These are phyloP conservation scores for Nannizziopsis arthrosporioides DNA, from an alignment of 2,329 filamentous ascomycete genomes.

Conservation along the genomic window DNA sequence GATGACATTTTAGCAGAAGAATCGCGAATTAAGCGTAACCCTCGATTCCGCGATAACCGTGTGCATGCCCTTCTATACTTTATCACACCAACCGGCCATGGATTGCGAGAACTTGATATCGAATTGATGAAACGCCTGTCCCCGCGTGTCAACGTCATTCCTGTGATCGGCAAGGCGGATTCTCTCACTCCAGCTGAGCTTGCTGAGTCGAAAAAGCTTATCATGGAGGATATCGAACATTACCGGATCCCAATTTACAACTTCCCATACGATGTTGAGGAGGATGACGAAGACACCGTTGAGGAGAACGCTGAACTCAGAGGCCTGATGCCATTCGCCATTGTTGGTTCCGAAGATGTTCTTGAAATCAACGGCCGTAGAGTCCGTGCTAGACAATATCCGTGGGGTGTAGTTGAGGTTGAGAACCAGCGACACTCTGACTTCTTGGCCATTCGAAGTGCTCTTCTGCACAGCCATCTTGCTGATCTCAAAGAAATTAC, in stretches of 20 bases:
- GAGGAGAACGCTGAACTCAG: conserved; percentile 97
- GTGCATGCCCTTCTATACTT: conserved; percentile 98
- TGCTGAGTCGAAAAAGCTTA: conserved; percentile 97
- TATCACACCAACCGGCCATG: conserved; percentile 94
- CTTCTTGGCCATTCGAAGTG: conserved; percentile 93
- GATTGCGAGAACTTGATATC: conserved; percentile 96
- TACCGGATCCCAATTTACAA: conserved; percentile 99
- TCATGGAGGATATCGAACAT: conserved; percentile 99
- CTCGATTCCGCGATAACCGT: conserved; percentile 97
- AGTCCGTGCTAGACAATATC: conserved; percentile 91
- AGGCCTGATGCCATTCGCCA: conserved; percentile 96
- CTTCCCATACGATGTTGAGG: conserved; percentile 99
- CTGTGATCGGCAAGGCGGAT: conserved; percentile 96
- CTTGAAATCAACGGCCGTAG: conserved; percentile 87
- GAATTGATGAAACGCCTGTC: conserved; percentile 99
- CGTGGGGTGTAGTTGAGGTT: conserved; percentile 97
- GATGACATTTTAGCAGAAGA: conserved; percentile 98
- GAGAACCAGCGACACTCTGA: conserved; percentile 98
- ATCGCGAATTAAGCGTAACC: conserved; percentile 99
- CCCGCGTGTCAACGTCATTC: conserved; percentile 95
- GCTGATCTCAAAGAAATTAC: conserved; percentile 99
- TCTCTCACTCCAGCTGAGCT: conserved; percentile 92
- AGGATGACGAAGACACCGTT: conserved; percentile 97
- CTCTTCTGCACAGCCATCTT: conserved; percentile 91
- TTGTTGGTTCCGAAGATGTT: conserved; percentile 92